Base-by-base conservation (phyloP, 805 yeast genomes). In the Candida nitratophila region DNA sequence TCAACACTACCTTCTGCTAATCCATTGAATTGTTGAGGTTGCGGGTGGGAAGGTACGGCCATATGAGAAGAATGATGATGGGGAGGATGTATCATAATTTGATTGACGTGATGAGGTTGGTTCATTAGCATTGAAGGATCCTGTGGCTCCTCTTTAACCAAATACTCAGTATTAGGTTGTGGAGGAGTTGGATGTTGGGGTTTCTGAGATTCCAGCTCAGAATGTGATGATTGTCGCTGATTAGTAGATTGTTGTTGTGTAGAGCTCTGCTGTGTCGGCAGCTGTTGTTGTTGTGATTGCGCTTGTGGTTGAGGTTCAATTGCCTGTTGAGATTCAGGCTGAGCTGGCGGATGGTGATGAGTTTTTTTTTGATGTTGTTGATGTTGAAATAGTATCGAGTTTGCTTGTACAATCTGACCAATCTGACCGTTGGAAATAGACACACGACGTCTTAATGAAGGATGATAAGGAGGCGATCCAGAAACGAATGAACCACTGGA, bases 401-500 rank as follows among this genome's bases (percentile, higher is more conserved):
- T 49, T 29, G 48, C 48, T 41, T 68, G 72, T 5, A 77, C 73
- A 31, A 85, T 74, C 56, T 85, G 95, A 40, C 89, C 86, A 50
- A 85, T 85, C 56, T 85, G 95, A 55, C 95, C 95, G 63, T 85
- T 85, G 11, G 91, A 83, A 42, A 85, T 85, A 37, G 93, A 84
- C 2, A 85, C 80, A 57, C 95, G 73, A 58, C 93, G 69, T 56
- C 83, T 68, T 31, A 60, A 50, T 14, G 59, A 53, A 3, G 54
- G 53, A 14, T 29, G 27, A 16, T 16, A 37, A 15, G 40, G 40
- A 20, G 35, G 33, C 12, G 43, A n/a, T n/a, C 37, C 33, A 36
- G 44, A 41, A 19, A 14, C 16, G n/a, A 35, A 26, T 9, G 32
- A 40, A 5, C n/a, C 19, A 24, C 26, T 17, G 21, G 44, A 29